Conservation (phyloP, 768 basidiomycete species). For the Tephrocybe sp. region DNA sequence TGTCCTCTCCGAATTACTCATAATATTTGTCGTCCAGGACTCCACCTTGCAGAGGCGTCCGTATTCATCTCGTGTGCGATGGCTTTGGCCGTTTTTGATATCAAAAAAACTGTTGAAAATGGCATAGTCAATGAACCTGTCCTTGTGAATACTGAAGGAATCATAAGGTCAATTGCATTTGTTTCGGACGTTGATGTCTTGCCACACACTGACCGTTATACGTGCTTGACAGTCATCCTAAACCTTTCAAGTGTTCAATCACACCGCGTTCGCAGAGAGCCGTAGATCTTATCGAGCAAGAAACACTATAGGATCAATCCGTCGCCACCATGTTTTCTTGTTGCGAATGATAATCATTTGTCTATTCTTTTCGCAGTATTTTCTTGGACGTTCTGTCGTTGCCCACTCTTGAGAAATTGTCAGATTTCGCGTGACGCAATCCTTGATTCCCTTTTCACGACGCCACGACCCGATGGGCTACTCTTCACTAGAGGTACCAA, state of each 20-base stretch:
- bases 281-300: constrained; percentile 48
- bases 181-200: not conserved
- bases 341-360: too few relatives aligned
- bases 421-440: too few relatives aligned
- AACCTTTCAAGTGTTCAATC: constrained; percentile 58
- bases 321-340: too few relatives aligned
- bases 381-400: too few relatives aligned
- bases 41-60: constrained; percentile 38
- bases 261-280: constrained; percentile 59
- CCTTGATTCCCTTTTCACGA: too few relatives aligned
- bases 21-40: constrained; percentile 21
- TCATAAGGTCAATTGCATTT: constrained; percentile 48
- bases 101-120: constrained; percentile 37
- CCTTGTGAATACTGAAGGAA: constrained; percentile 54
- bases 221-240: constrained; percentile 44
- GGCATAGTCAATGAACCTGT: constrained; percentile 46
- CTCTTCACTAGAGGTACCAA: too few relatives aligned
- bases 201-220: not conserved
- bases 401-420: too few relatives aligned
- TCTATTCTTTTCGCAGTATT: too few relatives aligned
- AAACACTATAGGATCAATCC: constrained; percentile 15
- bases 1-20: constrained; percentile 7
- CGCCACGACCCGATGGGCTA: too few relatives aligned
- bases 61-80: constrained; percentile 39
- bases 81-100: constrained; percentile 39